Base-by-base conservation (phyloP, 2,329 filamentous ascomycete genomes). In the Trichoderma citrinoviride region DNA sequence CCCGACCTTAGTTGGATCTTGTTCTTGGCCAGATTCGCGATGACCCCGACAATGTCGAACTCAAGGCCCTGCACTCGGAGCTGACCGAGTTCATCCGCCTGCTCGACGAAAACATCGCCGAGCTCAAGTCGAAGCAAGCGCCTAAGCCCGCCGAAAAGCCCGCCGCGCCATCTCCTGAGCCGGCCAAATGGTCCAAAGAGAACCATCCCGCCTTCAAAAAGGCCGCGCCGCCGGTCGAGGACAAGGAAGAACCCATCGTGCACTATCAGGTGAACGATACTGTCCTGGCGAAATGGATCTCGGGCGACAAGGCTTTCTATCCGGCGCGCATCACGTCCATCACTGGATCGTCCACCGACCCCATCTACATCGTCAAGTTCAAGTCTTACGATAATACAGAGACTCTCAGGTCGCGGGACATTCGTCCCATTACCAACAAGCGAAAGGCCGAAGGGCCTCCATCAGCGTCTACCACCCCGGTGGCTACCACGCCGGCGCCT, bases 361-460 rank as follows among this genome's bases (percentile, higher is more conserved):
- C 93, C 41, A 91, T 97, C 68, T 99, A 97, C 76, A 90, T 92
- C 54, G 93, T 99, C 77, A 95, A 91, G 71, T 99, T 98, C 83
- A 94, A 96, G 79, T 91, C 87, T 72, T 98, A 98, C 79, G 87
- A 89, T 68, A 92, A 85, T 23, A 92, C 90, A 52, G 93, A 97
- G 77, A 95, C 91, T 40, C 79, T 96, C 67, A 86, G 89, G 66
- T 87, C 90, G 67, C 89, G 90, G 77, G 93, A 98, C 73, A 91
- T 97, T 69, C 89, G 91, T 72, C 91, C 93, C 57, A 80, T 95
- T 41, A 85, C 87, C 57, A 88, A 85, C 78, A 93, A 97, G 82
- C 87, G 92, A 74, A 96, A 97, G 79, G 90, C 92, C 77, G 93
- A 97, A 78, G 88, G 85, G 71, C 86, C 86, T 68, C 82, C 82